Conservation (phyloP, 768 basidiomycete species). For the Cyclocybe cylindracea region DNA sequence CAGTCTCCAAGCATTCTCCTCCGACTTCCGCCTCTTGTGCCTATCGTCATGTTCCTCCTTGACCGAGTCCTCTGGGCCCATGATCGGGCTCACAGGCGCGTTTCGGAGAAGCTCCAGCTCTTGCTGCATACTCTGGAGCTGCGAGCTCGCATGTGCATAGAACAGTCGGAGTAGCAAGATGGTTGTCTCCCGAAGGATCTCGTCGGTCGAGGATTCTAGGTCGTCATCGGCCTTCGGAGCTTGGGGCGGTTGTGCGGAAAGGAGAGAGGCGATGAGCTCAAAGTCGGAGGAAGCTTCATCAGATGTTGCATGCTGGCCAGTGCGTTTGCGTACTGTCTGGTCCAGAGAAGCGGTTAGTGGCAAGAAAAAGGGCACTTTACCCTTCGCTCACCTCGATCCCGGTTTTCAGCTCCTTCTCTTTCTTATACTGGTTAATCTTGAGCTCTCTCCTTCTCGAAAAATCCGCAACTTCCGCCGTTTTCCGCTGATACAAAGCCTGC, state of each 20-base stretch:
- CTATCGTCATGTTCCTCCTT: constrained; percentile 35
- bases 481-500: constrained; percentile 52
- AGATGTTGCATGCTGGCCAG: constrained; percentile 35
- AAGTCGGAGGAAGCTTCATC: constrained; percentile 49
- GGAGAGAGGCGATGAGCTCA: constrained; percentile 63
- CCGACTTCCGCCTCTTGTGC: constrained; percentile 38
- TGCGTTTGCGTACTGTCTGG: constrained; percentile 59
- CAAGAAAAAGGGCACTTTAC: not conserved
- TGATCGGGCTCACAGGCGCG: constrained; percentile 46
- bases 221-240: constrained; percentile 40
- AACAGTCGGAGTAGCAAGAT: constrained; percentile 73
- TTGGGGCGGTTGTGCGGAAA: constrained; percentile 36
- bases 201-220: constrained; percentile 61
- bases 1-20: constrained; percentile 71
- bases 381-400: constrained; percentile 61
- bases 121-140: constrained; percentile 67
- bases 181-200: constrained; percentile 63
- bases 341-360: not conserved
- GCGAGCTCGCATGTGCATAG: constrained; percentile 67
- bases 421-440: constrained; percentile 90
- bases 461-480: constrained; percentile 53
- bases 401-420: constrained; percentile 76
- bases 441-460: constrained; percentile 73
- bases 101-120: constrained; percentile 69
- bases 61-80: constrained; percentile 17